Conservation (phyloP, 2,329 filamentous ascomycete genomes). For the Ampelomyces quisqualis region DNA sequence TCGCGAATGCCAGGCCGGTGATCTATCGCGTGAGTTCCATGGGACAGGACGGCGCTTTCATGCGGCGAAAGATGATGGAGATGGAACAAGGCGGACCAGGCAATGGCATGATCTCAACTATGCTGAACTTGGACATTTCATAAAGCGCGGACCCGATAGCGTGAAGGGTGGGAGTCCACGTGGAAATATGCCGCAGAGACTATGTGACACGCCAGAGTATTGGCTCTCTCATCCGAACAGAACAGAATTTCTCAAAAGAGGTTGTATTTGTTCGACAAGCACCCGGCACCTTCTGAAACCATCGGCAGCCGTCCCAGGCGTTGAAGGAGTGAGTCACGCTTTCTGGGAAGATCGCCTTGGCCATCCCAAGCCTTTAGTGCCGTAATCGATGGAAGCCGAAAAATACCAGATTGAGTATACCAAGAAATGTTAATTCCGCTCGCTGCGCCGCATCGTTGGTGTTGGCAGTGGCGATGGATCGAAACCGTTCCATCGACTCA, state of each 20-base stretch:
- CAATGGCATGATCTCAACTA: constrained; percentile 4
- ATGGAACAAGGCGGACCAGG: constrained; percentile 16
- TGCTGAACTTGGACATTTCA: constrained; percentile 5
- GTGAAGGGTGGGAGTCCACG: too few relatives aligned
- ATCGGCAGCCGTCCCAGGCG: not conserved
- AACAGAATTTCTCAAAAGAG: too few relatives aligned
- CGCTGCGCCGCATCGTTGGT: not conserved
- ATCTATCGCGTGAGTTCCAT: constrained; percentile 19
- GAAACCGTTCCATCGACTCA: not conserved
- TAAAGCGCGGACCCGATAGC: not conserved
- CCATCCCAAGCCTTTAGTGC: constrained; percentile 7
- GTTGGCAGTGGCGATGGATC: not conserved
- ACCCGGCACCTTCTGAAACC: too few relatives aligned
- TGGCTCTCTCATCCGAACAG: too few relatives aligned
- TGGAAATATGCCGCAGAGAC: not conserved
- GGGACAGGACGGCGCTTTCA: constrained; percentile 14
- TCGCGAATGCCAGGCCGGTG: too few relatives aligned
- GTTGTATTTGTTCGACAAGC: too few relatives aligned
- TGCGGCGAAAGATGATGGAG: constrained; percentile 20
- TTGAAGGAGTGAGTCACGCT: too few relatives aligned
- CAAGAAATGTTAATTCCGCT: constrained; percentile 3
- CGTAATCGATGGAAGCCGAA: constrained; percentile 1
- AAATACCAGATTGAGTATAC: constrained; percentile 5
- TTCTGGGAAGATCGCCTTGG: too few relatives aligned
- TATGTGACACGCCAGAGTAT: too few relatives aligned